Evolutionary conservation across 768 basidiomycete species (phyloP), one percentile per base, ranked within the genome.

Genomic region (Mycena floridula): DNA sequence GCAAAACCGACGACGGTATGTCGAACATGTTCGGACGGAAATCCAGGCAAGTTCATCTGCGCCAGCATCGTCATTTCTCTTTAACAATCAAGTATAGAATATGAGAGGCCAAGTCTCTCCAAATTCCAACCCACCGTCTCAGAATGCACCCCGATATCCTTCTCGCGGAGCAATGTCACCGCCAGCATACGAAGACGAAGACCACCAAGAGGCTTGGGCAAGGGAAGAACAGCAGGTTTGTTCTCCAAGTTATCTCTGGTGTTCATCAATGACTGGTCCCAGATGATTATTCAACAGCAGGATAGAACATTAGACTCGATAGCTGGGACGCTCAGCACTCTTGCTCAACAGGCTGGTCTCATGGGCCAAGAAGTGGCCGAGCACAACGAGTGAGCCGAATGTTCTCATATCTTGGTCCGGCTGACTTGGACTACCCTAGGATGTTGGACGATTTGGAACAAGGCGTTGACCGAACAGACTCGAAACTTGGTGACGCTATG

Each of bases 291-390:
- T 21, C 76, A 74, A 39, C 78, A 89, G 55, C 96, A 99, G 69
- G 96, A 99, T 58, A 74, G 80, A 23, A 86, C 93, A 0, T 85
- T 99, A 54, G 82, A 85, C 44, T 78, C 85, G 0, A 94, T 99
- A 58, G 77, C 85, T 0, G 91, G 92, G 0, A 93, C 94, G 2
- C 63, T 99, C 43, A 80, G 60, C 45, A 93, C 86, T 1, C 68
- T 99, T 6, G 83, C 85, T 0, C 83, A 89, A 50, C 96, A 98
- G 64, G 96, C 96, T 0, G 87, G 85, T 9, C 68, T 97, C 25
- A 99, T 99, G 81, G 95, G 95, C 0, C 81, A 80, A 46, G 96
- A 99, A 59, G 89, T 98, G 40, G 69, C 61, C 7, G 91, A 94
- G 58, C 96, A 99, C 55, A 89, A 85, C 53, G 89, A 90, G 95